Evolutionary conservation across 495 filamentous ascomycete genomes (phyloP).

Genomic region (Neurospora sp.): DNA sequence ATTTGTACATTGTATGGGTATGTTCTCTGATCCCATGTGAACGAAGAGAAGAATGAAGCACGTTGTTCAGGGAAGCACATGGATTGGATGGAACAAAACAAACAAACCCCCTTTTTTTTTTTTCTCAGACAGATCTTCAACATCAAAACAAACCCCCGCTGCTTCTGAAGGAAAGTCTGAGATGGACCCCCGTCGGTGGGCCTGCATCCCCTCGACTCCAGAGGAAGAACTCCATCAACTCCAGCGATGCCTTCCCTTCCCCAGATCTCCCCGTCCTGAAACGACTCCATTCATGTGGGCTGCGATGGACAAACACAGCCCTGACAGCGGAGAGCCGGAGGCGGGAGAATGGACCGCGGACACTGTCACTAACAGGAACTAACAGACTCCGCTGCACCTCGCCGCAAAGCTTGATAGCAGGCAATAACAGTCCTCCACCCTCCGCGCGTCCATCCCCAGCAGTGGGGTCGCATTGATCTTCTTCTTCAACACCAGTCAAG

Average conservation of each 20-base stretch:
- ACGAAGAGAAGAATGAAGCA: no score
- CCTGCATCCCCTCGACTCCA: not conserved
- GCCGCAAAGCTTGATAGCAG: not conserved
- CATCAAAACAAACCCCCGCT: not conserved
- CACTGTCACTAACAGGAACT: not conserved
- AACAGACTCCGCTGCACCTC: not conserved
- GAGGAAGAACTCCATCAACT: not conserved
- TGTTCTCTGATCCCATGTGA: no score
- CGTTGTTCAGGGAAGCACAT: not conserved
- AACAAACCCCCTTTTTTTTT: not conserved
- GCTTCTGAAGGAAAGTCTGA: not conserved
- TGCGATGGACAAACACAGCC: not conserved
- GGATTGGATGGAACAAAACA: not conserved
- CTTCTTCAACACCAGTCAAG: no score
- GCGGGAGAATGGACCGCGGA: not conserved
- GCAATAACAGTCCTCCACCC: no score
- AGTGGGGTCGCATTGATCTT: not conserved
- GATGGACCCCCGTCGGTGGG: not conserved
- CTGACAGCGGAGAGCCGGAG: not conserved
- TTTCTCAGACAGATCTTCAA: not conserved
- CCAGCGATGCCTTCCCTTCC: not conserved
- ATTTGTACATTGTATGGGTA: not conserved
- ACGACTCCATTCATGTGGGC: not conserved
- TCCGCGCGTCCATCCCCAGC: not conserved
- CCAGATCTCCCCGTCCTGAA: not conserved